Evolutionary conservation across 305 asterid genomes (phyloP).

Genomic region (Solanum hybrid): DNA sequence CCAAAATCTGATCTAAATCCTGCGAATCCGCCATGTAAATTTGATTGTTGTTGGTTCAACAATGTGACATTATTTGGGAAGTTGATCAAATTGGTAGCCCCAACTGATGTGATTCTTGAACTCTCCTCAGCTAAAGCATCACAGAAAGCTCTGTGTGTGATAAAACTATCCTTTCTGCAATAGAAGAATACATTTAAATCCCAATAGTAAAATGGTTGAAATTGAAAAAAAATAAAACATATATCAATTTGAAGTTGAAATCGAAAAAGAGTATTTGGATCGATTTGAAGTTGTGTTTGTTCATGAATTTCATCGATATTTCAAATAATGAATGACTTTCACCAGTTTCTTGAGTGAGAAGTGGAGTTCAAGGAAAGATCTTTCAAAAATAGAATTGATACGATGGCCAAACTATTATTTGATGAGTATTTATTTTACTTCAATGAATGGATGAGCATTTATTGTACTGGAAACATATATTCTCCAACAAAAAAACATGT

Average conservation of each 20-base stretch:
- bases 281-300: background rate
- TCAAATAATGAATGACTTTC: too few species aligned
- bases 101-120: conserved; percentile 31
- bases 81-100: conserved; percentile 23
- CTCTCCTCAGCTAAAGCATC: conserved; percentile 47
- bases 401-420: background rate
- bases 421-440: background rate
- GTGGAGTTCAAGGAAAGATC: background rate
- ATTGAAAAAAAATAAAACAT: background rate
- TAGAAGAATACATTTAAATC: background rate
- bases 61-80: conserved; percentile 15
- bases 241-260: background rate
- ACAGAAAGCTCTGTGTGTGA: conserved; percentile 52
- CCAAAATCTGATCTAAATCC: conserved; percentile 6
- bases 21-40: conserved; percentile 10
- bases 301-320: too few species aligned
- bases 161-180: conserved; percentile 42
- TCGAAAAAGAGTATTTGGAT: background rate
- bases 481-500: conserved; percentile 10
- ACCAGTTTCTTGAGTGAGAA: too few species aligned
- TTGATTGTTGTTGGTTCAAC: conserved; percentile 15
- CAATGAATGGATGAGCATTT: background rate
- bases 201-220: background rate
- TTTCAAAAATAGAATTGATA: background rate
- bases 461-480: conserved; percentile 19